Conservation (phyloP, 2,329 filamentous ascomycete species). For the Shiraia sp. region DNA sequence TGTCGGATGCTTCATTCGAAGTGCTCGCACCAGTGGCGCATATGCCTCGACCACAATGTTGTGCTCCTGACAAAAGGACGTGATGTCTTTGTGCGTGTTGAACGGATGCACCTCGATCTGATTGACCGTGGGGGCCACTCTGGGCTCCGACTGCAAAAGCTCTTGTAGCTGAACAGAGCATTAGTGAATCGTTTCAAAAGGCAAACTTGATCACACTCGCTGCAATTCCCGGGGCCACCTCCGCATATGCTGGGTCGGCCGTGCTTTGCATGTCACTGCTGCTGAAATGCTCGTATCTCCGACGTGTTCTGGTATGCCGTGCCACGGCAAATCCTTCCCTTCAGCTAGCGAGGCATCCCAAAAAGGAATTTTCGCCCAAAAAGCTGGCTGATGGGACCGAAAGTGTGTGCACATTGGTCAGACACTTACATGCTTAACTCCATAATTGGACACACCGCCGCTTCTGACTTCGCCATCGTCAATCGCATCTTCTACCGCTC, state of each 20-base stretch:
- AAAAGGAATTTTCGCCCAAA: no score
- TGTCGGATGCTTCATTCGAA: slow-evolving; percentile 69
- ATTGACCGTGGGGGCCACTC: slow-evolving; percentile 70
- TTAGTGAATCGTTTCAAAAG: no score
- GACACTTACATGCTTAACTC: slow-evolving; percentile 67
- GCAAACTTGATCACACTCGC: no score
- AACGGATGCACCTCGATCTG: slow-evolving; percentile 83
- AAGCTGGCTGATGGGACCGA: no score
- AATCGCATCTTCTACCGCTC: slow-evolving; percentile 75
- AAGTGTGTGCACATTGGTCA: slow-evolving; percentile 2
- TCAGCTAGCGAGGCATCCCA: no score
- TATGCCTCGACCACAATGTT: slow-evolving; percentile 77
- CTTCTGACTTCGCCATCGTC: slow-evolving; percentile 69
- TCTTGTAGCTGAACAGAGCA: slow-evolving; percentile 72
- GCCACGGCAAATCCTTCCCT: no score
- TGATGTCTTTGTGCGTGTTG: slow-evolving; percentile 72
- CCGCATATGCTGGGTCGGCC: no score
- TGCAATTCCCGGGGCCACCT: no score
- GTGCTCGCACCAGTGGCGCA: slow-evolving; percentile 72
- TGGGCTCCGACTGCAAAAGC: slow-evolving; percentile 65
- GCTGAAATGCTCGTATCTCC: no score
- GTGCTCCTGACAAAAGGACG: slow-evolving; percentile 66
- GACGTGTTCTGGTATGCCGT: no score
- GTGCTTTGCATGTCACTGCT: no score
- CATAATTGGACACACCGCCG: slow-evolving; percentile 79